Base-by-base conservation (phyloP, 768 basidiomycete genomes). In the Mrakia blollopis region DNA sequence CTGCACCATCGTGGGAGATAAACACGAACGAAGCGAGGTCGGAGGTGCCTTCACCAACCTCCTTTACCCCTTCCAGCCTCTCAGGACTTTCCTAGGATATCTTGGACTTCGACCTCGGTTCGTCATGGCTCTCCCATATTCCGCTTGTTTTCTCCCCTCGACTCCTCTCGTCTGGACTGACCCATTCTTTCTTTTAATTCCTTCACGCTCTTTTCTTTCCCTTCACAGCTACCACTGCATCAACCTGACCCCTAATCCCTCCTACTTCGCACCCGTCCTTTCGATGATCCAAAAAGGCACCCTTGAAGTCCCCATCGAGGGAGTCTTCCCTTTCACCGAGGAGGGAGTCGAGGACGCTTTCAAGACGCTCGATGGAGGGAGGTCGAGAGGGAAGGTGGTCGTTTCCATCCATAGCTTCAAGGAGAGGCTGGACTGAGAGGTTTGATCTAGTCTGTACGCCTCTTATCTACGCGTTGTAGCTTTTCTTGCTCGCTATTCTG, bases 381-480 rank as follows among this genome's bases (percentile, higher is more conserved):
- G 87, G 28, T 88, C 89, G 1, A 87, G 85, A 5, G 91, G 91
- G 0, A 91, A 91, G 81, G 86, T 92, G 4, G 85, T 91, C 4
- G 86, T 92, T 16, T 67, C 81, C n/a, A 60, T 79, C 14, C 23
- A 28, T 13, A 18, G 23, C 18, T n/a, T 57, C 25, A 57, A 57
- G 57, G 57, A 57, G 57, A 57, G 57, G 18, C 4, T 57, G 57
- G 57, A 57, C n/a, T n/a, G n/a, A n/a, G n/a, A n/a, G n/a, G n/a
- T n/a, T 25, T 57, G 28, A 28, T 44, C 39, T 44, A 54, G 21
- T 54, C 3, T 16, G 54, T 16, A 2, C 14, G 44, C 44, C 7
- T 16, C 9, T 9, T 47, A 10, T 47, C 14, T 47, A 2, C 44
- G 8, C 2, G 44, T 47, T 47, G 14, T 16, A 47, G 11, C 6